Conservation (phyloP, 1,284 basidiomycete species). For the Cutaneotrichosporon arboriforme region DNA sequence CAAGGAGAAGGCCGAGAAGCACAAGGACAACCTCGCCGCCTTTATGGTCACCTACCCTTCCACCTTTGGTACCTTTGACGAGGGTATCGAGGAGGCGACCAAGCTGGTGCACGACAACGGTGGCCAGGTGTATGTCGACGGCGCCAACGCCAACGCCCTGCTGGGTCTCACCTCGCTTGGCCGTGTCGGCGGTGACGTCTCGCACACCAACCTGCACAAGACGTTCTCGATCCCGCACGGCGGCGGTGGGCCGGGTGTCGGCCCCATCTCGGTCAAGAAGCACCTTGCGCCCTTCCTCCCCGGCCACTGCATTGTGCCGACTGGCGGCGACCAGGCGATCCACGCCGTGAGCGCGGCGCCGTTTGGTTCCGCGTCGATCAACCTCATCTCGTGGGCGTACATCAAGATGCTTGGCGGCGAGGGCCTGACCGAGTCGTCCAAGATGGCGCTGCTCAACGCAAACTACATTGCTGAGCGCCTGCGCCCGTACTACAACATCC, state of each 20-base stretch:
- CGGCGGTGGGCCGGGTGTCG: slow-evolving; percentile 86
- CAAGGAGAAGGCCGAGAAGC: slow-evolving; percentile 75
- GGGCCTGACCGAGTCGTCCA: slow-evolving; percentile 78
- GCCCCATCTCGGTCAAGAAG: slow-evolving; percentile 88
- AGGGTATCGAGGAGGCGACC: slow-evolving; percentile 86
- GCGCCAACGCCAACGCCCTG: slow-evolving; percentile 93
- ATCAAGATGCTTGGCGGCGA: slow-evolving; percentile 95
- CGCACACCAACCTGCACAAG: slow-evolving; percentile 96
- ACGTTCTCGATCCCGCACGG: slow-evolving; percentile 72
- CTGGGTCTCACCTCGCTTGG: slow-evolving; percentile 94
- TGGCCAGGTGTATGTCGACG: slow-evolving; percentile 96
- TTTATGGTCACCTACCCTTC: slow-evolving; percentile 98
- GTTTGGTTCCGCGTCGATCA: slow-evolving; percentile 89
- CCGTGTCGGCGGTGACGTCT: slow-evolving; percentile 92
- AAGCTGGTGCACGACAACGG: slow-evolving; percentile 89
- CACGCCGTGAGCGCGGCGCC: slow-evolving; percentile 86
- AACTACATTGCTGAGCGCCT: slow-evolving; percentile 95
- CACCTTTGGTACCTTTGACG: slow-evolving; percentile 95
- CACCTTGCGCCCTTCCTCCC: slow-evolving; percentile 94
- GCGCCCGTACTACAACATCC: slow-evolving; percentile 75
- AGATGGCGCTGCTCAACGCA: slow-evolving; percentile 82
- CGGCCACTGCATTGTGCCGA: slow-evolving; percentile 70
- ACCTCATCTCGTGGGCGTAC: slow-evolving; percentile 96
- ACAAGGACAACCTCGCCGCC: slow-evolving; percentile 86
- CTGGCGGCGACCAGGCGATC: slow-evolving; percentile 68